These are phyloP conservation scores for Aschersonia sp. DNA, from an alignment of 2,329 filamentous ascomycete species.

Conservation along the genomic window DNA sequence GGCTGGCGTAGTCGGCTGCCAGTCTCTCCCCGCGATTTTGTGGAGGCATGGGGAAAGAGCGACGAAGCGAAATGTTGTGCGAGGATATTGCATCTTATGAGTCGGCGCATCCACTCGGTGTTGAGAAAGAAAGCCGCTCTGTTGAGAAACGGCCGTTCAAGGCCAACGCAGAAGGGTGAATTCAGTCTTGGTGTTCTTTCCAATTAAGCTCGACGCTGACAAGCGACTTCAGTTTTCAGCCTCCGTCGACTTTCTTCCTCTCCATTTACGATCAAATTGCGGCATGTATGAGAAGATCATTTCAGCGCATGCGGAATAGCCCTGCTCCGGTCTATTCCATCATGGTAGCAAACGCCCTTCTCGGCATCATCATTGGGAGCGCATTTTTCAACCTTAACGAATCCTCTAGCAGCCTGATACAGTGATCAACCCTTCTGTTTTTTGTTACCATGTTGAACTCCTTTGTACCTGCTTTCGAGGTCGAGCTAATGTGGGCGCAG, in stretches of 20 bases:
- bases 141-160: neutral
- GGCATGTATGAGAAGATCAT: neutral
- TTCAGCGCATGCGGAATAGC: neutral
- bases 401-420: constrained; percentile 57
- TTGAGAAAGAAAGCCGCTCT: neutral
- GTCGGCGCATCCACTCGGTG: neutral
- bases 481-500: constrained; percentile 54
- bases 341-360: constrained; percentile 54
- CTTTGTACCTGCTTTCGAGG: constrained; percentile 61
- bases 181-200: neutral
- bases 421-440: constrained; percentile 66
- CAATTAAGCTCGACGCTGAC: no score
- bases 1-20: constrained; percentile 5
- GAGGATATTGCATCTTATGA: neutral
- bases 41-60: neutral
- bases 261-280: neutral
- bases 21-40: neutral
- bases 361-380: constrained; percentile 63
- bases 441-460: constrained; percentile 78
- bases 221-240: no score
- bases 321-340: neutral
- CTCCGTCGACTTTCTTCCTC: neutral
- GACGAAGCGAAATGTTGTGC: constrained; percentile 4
- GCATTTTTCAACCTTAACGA: constrained; percentile 64
- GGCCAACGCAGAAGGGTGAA: neutral